Conservation (phyloP, 441 rosid species). For the Jatropha podagrica region DNA sequence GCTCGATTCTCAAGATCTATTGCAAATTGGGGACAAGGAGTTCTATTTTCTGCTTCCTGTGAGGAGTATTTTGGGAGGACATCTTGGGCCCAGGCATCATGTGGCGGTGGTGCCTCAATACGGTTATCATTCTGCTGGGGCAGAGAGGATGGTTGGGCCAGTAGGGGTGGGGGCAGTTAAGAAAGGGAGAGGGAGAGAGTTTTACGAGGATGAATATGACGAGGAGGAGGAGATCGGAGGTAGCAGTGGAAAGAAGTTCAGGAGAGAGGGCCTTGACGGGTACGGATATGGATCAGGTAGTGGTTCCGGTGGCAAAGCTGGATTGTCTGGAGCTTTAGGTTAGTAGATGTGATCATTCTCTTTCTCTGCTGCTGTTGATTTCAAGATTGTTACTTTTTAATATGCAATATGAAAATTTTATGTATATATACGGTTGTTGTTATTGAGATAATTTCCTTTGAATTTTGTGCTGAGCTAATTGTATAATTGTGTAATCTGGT, state of each 20-base stretch:
- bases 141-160: slow-evolving; percentile 37
- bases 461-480: background rate
- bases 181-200: slow-evolving; percentile 60
- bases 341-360: slow-evolving; percentile 7
- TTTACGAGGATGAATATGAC: slow-evolving; percentile 54
- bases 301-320: slow-evolving; percentile 55
- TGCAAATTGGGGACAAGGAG: slow-evolving; percentile 93
- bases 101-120: slow-evolving; percentile 50
- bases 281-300: slow-evolving; percentile 40
- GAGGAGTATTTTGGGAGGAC: slow-evolving; percentile 81
- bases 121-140: slow-evolving; percentile 37
- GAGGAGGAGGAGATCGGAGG: slow-evolving; percentile 29
- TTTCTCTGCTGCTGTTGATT: background rate
- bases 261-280: slow-evolving; percentile 65
- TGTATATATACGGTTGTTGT: background rate
- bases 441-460: background rate
- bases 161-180: slow-evolving; percentile 33
- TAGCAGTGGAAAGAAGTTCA: slow-evolving; percentile 54
- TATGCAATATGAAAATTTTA: background rate
- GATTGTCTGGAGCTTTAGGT: slow-evolving; percentile 47
- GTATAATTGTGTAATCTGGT: background rate
- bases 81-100: slow-evolving; percentile 60
- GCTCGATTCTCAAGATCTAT: slow-evolving; percentile 85
- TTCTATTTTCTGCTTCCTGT: slow-evolving; percentile 86
- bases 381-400: background rate